These are phyloP conservation scores for Phytophthora hybrid DNA, from an alignment of 352 stramenopile species.

Conservation along the genomic window DNA sequence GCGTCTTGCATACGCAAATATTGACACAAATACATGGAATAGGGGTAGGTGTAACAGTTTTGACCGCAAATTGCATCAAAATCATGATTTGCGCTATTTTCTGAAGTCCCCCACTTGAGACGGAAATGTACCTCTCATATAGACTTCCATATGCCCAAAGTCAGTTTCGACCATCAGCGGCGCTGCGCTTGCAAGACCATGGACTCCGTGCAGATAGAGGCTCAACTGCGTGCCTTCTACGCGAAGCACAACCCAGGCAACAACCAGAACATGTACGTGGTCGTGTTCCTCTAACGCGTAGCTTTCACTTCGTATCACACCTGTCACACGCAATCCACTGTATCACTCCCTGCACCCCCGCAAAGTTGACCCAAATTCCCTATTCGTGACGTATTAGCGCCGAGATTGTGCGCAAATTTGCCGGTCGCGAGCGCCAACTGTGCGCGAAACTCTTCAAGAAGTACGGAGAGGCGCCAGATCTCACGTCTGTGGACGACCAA, in stretches of 20 bases:
- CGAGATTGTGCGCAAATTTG: constrained; percentile 81
- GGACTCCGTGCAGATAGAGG: constrained; percentile 49
- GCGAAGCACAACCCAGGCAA: constrained; percentile 76
- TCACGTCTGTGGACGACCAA: constrained; percentile 20
- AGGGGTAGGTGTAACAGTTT: no score
- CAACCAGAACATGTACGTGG: constrained; percentile 80
- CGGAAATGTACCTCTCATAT: no score
- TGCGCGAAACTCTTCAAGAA: constrained; percentile 83
- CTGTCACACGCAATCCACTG: no score
- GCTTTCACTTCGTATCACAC: not conserved
- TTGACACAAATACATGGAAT: no score
- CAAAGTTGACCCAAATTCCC: constrained; percentile 12
- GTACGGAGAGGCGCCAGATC: constrained; percentile 65
- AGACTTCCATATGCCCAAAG: no score
- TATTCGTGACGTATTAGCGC: constrained; percentile 38
- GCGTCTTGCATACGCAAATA: no score
- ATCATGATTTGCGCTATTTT: not conserved
- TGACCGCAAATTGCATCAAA: no score
- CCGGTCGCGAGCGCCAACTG: constrained; percentile 63
- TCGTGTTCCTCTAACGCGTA: not conserved
- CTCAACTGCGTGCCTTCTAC: constrained; percentile 78
- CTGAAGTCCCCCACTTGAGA: not conserved
- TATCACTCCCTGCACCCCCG: not conserved
- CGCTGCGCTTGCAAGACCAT: constrained; percentile 8
- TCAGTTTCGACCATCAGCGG: no score